Evolutionary conservation across 495 filamentous ascomycete species (phyloP).

Genomic region (Podospora anserina): DNA sequence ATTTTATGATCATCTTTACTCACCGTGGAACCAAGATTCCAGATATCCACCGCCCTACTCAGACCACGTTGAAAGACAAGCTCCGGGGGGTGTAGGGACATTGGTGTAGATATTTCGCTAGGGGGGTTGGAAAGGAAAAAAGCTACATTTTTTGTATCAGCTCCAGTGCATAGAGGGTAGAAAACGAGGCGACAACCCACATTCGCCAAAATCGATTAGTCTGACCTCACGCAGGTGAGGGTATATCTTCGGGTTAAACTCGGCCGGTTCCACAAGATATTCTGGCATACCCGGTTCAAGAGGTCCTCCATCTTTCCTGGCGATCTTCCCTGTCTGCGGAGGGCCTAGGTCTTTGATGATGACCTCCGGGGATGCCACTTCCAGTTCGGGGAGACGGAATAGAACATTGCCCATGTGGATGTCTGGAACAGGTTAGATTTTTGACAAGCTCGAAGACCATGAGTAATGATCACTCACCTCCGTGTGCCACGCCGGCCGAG

Average conservation of each 20-base stretch:
- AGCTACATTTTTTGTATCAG: not conserved
- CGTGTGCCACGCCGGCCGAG: not conserved
- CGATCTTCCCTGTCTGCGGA: not conserved
- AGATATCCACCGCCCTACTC: not conserved
- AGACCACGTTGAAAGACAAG: not conserved
- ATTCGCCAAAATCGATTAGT: not conserved
- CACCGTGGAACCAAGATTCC: conserved; percentile 5
- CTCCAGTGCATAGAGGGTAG: not conserved
- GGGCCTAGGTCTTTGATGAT: not conserved
- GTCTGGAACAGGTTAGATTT: not conserved
- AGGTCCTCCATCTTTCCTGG: not conserved
- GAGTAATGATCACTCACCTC: not conserved
- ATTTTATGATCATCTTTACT: not conserved
- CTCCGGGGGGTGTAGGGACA: conserved; percentile 1
- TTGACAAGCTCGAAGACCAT: too few relatives aligned
- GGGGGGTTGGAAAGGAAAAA: not conserved
- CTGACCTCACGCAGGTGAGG: not conserved
- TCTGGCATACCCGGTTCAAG: not conserved
- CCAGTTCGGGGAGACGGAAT: not conserved
- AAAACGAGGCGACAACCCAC: not conserved
- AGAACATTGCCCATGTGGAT: conserved; percentile 2
- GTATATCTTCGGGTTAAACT: not conserved
- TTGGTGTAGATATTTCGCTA: not conserved
- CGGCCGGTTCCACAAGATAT: not conserved
- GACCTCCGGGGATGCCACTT: not conserved